Evolutionary conservation across 371 early-diverging fungal genomes (phyloP).

Genomic region (Mucor irregularis): DNA sequence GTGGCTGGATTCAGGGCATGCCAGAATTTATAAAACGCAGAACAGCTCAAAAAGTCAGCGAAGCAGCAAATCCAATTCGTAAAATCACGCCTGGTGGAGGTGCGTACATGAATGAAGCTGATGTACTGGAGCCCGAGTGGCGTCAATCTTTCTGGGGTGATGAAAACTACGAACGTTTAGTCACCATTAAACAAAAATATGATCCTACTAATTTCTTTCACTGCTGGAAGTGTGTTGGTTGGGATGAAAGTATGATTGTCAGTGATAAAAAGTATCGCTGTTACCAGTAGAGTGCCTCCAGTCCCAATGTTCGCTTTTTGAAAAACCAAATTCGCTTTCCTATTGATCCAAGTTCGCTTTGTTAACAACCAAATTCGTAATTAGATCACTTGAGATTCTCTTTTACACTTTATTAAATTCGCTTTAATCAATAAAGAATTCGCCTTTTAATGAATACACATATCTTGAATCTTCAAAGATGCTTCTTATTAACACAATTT

Average conservation of each 20-base stretch:
- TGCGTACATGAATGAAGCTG: conserved; percentile 42
- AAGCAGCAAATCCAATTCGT: conserved; percentile 3
- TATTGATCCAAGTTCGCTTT: too few species aligned
- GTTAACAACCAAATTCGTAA: too few species aligned
- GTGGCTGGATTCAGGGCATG: conserved; percentile 18
- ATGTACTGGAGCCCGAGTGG: conserved; percentile 38
- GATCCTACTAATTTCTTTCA: conserved; percentile 44
- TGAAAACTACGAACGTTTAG: conserved; percentile 34
- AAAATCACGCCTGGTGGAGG: conserved; percentile 18
- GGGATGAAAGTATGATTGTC: conserved; percentile 11
- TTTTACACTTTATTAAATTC: too few species aligned
- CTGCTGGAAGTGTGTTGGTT: conserved; percentile 26
- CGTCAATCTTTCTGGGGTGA: conserved; percentile 43
- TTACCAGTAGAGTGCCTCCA: too few species aligned
- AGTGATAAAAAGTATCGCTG: conserved; percentile 14
- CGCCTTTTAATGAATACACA: too few species aligned
- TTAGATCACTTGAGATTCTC: too few species aligned
- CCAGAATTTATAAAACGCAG: conserved; percentile 3
- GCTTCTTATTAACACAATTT: conserved; percentile 18
- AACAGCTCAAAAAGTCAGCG: not conserved
- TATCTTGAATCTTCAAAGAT: too few species aligned
- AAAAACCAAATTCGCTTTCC: too few species aligned
- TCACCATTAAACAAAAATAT: conserved; percentile 35
- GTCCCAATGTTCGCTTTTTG: too few species aligned
- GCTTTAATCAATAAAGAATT: too few species aligned